Evolutionary conservation across 1,284 basidiomycete genomes (phyloP), one percentile per base, ranked within the genome.

Genomic region (Ceratobasidium sp.): DNA sequence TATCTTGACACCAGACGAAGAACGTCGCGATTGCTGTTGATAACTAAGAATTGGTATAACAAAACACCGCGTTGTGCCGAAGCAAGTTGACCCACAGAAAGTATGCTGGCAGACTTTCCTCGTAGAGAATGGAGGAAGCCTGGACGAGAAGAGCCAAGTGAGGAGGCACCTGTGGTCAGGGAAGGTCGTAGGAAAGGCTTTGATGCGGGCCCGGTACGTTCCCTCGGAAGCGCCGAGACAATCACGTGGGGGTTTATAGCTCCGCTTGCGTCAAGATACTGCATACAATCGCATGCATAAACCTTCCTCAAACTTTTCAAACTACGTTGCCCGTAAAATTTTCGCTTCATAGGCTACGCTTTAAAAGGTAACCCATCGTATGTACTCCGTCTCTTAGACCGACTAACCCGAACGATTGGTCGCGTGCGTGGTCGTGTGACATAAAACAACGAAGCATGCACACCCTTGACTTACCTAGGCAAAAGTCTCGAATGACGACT

Each of bases 371-470:
- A 49, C 18, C 46, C 10, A 49, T 49, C 55, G n/a, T 26, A n/a
- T n/a, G 20, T n/a, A 56, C n/a, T 39, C 13, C 23, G 58, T 33
- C 13, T 18, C 58, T 26, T 61, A 18, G 28, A 61, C 6, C 28
- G 26, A 33, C 28, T 28, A 33, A 9, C 13, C 58, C 58, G 33
- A 28, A 53, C 67, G 10, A 13, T 26, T 33, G 28, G 67, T 46
- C 28, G 67, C 10, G 28, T 69, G 42, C 49, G 49, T 42, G 69
- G 69, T 71, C 69, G 69, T 71, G 69, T 71, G 69, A 53, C 51
- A 42, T 20, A 18, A n/a, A 69, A 71, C 55, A 53, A 56, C 18
- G 53, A 71, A 56, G 51, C 69, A 10, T 56, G 39, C 51, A 55
- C 26, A 20, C 15, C 58, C 28, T 33, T 6, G 23, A 13, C 26